Conservation (phyloP, 352 stramenopile species). For the Peronospora tabacina region DNA sequence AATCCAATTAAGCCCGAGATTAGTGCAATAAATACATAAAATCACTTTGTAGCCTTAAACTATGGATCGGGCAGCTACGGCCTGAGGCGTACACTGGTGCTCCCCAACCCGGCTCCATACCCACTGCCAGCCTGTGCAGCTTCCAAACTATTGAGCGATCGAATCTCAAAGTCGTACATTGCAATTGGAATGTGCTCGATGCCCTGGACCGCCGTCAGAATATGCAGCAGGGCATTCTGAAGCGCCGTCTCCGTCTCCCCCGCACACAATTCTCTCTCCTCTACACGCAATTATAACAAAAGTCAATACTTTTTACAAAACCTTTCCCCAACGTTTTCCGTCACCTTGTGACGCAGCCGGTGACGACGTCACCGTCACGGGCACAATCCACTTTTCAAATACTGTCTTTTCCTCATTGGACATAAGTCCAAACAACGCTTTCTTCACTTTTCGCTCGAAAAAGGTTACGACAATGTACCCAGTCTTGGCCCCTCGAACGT, state of each 20-base stretch:
- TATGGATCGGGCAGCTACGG: slow-evolving; percentile 11
- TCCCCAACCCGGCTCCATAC: slow-evolving; percentile 30
- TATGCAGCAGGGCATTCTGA: slow-evolving; percentile 63
- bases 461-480: slow-evolving; percentile 65
- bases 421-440: slow-evolving; percentile 76
- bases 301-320: neutral
- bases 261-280: slow-evolving; percentile 44
- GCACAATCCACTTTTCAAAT: slow-evolving; percentile 82
- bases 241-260: slow-evolving; percentile 56
- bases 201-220: slow-evolving; percentile 63
- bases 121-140: slow-evolving; percentile 36
- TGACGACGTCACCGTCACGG: slow-evolving; percentile 48
- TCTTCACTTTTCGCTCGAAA: slow-evolving; percentile 78
- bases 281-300: slow-evolving; percentile 8
- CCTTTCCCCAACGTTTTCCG: neutral
- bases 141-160: slow-evolving; percentile 43
- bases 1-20: neutral
- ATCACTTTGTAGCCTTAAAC: neutral
- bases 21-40: slow-evolving; percentile 14
- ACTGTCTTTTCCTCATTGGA: slow-evolving; percentile 80
- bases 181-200: slow-evolving; percentile 72
- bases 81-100: slow-evolving; percentile 40
- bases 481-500: slow-evolving; percentile 22
- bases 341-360: slow-evolving; percentile 36
- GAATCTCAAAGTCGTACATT: slow-evolving; percentile 84